These are phyloP conservation scores for Pontederia crassipes DNA, from an alignment of 176 grass and related monocot genomes.

Conservation along the genomic window DNA sequence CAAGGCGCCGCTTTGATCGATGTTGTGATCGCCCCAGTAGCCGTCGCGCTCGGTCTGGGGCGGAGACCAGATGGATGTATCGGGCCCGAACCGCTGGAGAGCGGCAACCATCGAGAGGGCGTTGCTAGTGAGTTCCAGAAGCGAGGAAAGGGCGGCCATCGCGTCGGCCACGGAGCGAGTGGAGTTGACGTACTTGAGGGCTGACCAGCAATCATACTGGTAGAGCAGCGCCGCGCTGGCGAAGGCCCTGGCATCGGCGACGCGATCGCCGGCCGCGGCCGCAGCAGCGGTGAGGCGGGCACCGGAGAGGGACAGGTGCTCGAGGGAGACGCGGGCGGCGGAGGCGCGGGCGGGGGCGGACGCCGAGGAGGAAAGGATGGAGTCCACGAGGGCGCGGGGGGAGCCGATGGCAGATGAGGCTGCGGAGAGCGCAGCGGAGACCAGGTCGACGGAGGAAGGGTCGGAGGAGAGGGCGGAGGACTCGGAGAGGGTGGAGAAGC, in stretches of 20 bases:
- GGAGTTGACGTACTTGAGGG: conserved; percentile 11
- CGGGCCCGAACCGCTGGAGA: not conserved
- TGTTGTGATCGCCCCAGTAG: conserved; percentile 12
- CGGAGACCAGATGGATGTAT: conserved; percentile 7
- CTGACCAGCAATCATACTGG: conserved; percentile 20
- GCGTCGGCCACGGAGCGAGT: conserved; percentile 3
- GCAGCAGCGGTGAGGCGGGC: conserved; percentile 12
- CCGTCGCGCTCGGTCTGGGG: conserved; percentile 26
- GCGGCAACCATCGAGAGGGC: conserved; percentile 3
- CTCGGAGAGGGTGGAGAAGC: not conserved
- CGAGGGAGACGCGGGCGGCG: not conserved
- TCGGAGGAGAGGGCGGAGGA: conserved; percentile 33
- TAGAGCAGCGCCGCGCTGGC: conserved; percentile 11
- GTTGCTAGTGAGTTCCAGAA: conserved; percentile 4
- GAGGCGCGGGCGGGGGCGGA: conserved; percentile 29
- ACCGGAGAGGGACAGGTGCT: conserved; percentile 2
- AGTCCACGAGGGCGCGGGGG: conserved; percentile 8
- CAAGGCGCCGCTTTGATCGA: not conserved
- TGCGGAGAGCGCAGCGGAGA: conserved; percentile 6
- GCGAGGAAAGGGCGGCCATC: not conserved
- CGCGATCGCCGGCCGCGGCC: not conserved
- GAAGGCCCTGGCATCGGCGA: not conserved
- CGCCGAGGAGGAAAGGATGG: conserved; percentile 36
- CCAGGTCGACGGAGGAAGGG: conserved; percentile 24
- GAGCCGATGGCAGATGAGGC: conserved; percentile 5